Percentiles rank a stretch among this genome's conserved stretches.
These are phyloP conservation scores for Teunomyces panamensis DNA, from an alignment of 805 yeast genomes.

Conservation along the genomic window DNA sequence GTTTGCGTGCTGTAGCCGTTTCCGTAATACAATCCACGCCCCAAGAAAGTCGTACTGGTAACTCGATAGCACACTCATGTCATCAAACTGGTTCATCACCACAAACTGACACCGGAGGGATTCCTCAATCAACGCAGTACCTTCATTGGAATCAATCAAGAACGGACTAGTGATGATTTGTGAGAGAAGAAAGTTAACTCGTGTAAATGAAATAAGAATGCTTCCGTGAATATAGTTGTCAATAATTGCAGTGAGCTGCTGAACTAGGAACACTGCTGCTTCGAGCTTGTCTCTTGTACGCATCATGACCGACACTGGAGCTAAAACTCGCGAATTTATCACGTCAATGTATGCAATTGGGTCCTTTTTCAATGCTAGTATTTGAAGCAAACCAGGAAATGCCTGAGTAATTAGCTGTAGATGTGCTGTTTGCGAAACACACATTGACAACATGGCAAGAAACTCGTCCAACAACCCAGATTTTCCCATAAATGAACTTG, in stretches of 20 bases:
- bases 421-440: slow-evolving; percentile 30
- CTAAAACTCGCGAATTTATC: slow-evolving; percentile 22
- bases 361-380: slow-evolving; percentile 10
- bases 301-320: slow-evolving; percentile 3
- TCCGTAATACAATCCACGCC: slow-evolving; percentile 29
- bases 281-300: background rate
- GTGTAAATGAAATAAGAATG: slow-evolving; percentile 23
- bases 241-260: slow-evolving; percentile 12
- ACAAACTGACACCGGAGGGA: slow-evolving; percentile 23
- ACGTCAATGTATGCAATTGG: background rate
- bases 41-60: slow-evolving; percentile 36
- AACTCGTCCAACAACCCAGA: slow-evolving; percentile 29
- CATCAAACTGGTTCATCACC: slow-evolving; percentile 14
- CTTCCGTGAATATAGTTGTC: slow-evolving; percentile 9
- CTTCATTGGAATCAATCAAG: slow-evolving; percentile 21
- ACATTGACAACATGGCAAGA: slow-evolving; percentile 20
- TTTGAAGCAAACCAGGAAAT: slow-evolving; percentile 16
- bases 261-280: slow-evolving; percentile 14
- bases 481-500: slow-evolving; percentile 9
- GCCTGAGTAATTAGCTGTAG: slow-evolving; percentile 17
- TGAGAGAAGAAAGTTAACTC: slow-evolving; percentile 26
- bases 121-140: slow-evolving; percentile 11
- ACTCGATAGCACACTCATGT: slow-evolving; percentile 13
- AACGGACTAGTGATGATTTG: slow-evolving; percentile 30
- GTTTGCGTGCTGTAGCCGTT: slow-evolving; percentile 6